These are phyloP conservation scores for Carallia brachiata DNA, from an alignment of 345 rosid species.

Conservation along the genomic window DNA sequence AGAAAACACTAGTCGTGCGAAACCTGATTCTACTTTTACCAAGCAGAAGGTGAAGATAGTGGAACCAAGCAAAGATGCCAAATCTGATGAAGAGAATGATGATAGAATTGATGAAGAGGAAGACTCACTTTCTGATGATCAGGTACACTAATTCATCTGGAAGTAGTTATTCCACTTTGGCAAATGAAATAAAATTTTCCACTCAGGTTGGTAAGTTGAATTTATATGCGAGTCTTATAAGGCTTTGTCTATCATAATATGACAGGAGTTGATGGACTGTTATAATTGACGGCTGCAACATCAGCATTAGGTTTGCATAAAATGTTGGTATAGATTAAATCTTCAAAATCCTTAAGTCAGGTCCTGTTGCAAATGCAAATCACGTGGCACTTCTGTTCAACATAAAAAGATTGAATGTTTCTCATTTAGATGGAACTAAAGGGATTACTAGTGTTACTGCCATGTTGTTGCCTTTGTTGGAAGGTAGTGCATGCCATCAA, in stretches of 20 bases:
- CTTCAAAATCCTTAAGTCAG: too few relatives aligned
- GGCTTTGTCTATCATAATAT: not conserved
- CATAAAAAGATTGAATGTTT: too few relatives aligned
- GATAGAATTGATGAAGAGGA: not conserved
- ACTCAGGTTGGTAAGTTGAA: not conserved
- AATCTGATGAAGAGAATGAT: not conserved
- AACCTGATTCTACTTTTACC: slow-evolving; percentile 24
- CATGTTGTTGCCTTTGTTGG: not conserved
- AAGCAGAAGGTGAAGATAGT: slow-evolving; percentile 5
- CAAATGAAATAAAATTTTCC: not conserved
- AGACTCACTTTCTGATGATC: slow-evolving; percentile 28
- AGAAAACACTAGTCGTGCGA: slow-evolving; percentile 15
- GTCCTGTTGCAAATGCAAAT: too few relatives aligned
- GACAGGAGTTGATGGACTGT: too few relatives aligned
- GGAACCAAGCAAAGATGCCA: not conserved
- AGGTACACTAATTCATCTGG: slow-evolving; percentile 26
- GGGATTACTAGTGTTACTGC: not conserved
- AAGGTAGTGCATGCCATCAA: not conserved
- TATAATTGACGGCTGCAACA: too few relatives aligned
- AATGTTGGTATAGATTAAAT: too few relatives aligned
- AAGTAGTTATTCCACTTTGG: not conserved
- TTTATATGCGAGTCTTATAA: not conserved
- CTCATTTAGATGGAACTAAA: not conserved
- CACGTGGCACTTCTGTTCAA: too few relatives aligned
- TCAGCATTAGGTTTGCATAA: too few relatives aligned